phyloP scores from a whole-genome alignment of 805 yeast genomes.

The Wickerhamiella lipophila region DNA sequence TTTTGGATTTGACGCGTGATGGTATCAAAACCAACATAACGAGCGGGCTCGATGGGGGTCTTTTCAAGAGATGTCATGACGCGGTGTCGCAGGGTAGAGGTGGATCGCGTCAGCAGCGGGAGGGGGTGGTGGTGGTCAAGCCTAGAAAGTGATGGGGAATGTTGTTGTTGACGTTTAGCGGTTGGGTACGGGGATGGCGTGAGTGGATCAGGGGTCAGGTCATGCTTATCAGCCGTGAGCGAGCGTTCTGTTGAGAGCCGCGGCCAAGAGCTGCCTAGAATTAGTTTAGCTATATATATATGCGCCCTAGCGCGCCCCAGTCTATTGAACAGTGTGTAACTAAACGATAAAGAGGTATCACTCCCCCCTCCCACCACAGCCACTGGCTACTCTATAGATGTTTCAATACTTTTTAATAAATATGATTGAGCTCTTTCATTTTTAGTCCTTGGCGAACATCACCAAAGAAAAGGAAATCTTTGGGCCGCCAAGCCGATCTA shows the following conservation, averaged over 20 bases:
- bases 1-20: slow-evolving; percentile 92
- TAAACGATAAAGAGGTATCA: too few relatives aligned
- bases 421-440: not conserved
- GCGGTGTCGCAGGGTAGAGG: not conserved
- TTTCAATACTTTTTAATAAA: not conserved
- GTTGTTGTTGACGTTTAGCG: not conserved
- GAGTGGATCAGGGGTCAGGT: too few relatives aligned
- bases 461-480: slow-evolving; percentile 1
- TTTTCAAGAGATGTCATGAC: slow-evolving; percentile 5
- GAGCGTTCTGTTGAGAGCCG: too few relatives aligned
- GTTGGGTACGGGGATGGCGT: not conserved
- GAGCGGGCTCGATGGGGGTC: slow-evolving; percentile 36
- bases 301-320: too few relatives aligned
- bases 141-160: too few relatives aligned
- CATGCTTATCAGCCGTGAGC: too few relatives aligned
- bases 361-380: too few relatives aligned
- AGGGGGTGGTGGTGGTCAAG: not conserved
- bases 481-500: not conserved
- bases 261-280: too few relatives aligned
- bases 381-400: not conserved
- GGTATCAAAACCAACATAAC: slow-evolving; percentile 92
- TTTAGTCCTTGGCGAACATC: not conserved
- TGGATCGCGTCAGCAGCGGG: slow-evolving; percentile 1
- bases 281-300: too few relatives aligned
- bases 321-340: too few relatives aligned